phyloP scores from a whole-genome alignment of 2,329 filamentous ascomycete species.

The Colletotrichum tamarilloi region DNA sequence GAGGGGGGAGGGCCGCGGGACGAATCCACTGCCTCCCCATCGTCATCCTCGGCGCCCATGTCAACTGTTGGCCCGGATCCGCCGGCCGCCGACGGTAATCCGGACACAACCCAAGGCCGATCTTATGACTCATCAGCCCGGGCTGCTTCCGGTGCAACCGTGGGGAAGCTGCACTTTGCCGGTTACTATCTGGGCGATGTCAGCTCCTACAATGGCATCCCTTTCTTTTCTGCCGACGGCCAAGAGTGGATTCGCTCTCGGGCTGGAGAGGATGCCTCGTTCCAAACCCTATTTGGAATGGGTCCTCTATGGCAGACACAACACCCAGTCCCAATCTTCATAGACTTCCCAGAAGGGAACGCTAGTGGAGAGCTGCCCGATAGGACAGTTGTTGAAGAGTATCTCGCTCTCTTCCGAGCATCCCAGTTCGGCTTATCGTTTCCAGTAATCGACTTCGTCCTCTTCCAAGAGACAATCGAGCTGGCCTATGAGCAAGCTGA shows the following conservation, averaged over 20 bases:
- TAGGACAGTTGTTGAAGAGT: slow-evolving; percentile 42
- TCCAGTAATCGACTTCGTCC: slow-evolving; percentile 57
- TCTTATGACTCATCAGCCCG: slow-evolving; percentile 18
- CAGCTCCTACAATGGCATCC: slow-evolving; percentile 59
- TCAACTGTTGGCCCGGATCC: slow-evolving; percentile 9
- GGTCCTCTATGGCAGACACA: slow-evolving; percentile 38
- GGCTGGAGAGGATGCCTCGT: slow-evolving; percentile 51
- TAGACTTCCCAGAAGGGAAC: background rate
- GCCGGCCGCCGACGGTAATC: slow-evolving; percentile 17
- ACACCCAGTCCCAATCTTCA: slow-evolving; percentile 31
- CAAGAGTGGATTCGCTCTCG: slow-evolving; percentile 59
- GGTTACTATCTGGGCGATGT: slow-evolving; percentile 59
- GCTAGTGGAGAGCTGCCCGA: slow-evolving; percentile 48
- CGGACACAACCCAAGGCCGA: slow-evolving; percentile 19
- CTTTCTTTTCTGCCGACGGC: slow-evolving; percentile 59
- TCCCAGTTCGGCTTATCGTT: slow-evolving; percentile 57
- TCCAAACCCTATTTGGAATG: slow-evolving; percentile 39
- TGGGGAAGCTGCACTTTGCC: slow-evolving; percentile 57
- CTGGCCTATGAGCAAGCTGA: slow-evolving; percentile 52
- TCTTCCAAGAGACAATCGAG: slow-evolving; percentile 58
- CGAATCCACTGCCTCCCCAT: slow-evolving; percentile 12
- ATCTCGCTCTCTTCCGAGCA: slow-evolving; percentile 38
- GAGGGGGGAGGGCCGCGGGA: background rate
- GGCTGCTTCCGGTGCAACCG: slow-evolving; percentile 32
- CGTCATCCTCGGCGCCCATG: slow-evolving; percentile 19